Percentiles rank a stretch among this genome's conserved stretches.
Conservation (phyloP, 1,284 basidiomycete genomes). For the Neotropicomus parvogracilis region DNA sequence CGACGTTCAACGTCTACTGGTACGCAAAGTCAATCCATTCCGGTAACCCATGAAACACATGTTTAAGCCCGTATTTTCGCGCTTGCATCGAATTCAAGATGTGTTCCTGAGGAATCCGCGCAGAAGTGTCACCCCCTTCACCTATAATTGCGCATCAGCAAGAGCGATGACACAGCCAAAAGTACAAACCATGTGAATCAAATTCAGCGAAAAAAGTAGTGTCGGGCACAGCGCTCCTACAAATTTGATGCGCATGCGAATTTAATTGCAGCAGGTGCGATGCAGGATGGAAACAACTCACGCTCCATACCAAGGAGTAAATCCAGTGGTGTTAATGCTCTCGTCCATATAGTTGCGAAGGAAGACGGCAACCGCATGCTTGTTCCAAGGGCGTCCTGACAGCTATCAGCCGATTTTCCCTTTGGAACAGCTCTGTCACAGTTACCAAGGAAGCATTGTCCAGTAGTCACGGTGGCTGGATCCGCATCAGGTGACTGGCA, state of each 20-base stretch:
- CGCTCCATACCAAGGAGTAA: constrained; percentile 38
- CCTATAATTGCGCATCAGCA: constrained; percentile 36
- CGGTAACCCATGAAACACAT: constrained; percentile 48
- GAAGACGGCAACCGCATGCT: constrained; percentile 53
- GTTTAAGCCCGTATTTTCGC: constrained; percentile 41
- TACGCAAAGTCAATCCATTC: constrained; percentile 57
- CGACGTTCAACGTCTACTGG: constrained; percentile 1
- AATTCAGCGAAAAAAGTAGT: constrained; percentile 63
- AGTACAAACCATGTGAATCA: constrained; percentile 44
- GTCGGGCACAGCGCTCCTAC: constrained; percentile 46
- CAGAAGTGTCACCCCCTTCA: constrained; percentile 49
- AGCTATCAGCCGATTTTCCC: background rate
- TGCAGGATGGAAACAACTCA: constrained; percentile 5
- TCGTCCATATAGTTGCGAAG: constrained; percentile 58
- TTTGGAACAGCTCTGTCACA: background rate
- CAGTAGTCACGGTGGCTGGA: constrained; percentile 42
- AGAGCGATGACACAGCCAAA: background rate
- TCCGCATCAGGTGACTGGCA: constrained; percentile 59
- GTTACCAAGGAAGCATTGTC: constrained; percentile 50
- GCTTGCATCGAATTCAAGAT: constrained; percentile 43
- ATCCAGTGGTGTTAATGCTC: constrained; percentile 50
- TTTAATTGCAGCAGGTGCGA: background rate
- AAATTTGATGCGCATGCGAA: background rate
- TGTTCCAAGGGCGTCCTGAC: constrained; percentile 61
- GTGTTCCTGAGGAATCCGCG: constrained; percentile 46